Evolutionary conservation across 441 rosid genomes (phyloP).

Genomic region (Eruca vesicaria): DNA sequence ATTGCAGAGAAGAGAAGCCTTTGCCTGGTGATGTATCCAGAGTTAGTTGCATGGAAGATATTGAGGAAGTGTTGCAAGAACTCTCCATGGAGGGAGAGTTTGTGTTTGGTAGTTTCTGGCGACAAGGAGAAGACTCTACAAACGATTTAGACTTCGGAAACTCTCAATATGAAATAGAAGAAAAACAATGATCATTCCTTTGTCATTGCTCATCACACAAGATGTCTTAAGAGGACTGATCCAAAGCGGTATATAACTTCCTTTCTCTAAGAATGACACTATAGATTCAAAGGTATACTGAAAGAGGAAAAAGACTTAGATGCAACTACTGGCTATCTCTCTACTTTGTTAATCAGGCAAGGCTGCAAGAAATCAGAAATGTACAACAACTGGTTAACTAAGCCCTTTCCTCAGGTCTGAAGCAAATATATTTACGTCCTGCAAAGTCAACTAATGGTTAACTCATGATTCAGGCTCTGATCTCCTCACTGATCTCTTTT

Average conservation of each 20-base stretch:
- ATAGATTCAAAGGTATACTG: not conserved
- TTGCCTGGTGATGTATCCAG: not conserved
- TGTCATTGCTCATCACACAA: conserved; percentile 20
- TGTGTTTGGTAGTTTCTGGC: conserved; percentile 85
- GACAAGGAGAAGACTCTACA: conserved; percentile 32
- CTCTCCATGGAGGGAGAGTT: conserved; percentile 54
- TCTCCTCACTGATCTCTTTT: conserved; percentile 31
- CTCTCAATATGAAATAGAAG: conserved; percentile 12
- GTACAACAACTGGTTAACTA: conserved; percentile 5
- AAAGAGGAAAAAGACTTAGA: not conserved
- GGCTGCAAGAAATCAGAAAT: conserved; percentile 19
- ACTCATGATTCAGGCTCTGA: conserved; percentile 20
- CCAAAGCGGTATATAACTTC: not conserved
- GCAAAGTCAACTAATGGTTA: conserved; percentile 11
- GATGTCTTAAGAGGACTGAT: conserved; percentile 13
- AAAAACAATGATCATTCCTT: conserved; percentile 1
- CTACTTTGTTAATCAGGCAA: not conserved
- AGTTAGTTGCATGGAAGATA: conserved; percentile 47
- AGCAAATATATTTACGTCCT: conserved; percentile 23
- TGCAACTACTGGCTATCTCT: conserved; percentile 1
- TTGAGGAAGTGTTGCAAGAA: conserved; percentile 55
- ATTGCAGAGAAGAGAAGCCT: conserved; percentile 9
- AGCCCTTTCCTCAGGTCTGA: not conserved
- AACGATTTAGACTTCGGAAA: not conserved
- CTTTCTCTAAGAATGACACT: conserved; percentile 17